Percentiles rank a stretch among this genome's conserved stretches.
These are phyloP conservation scores for Capsicum chinense DNA, from an alignment of 257 asterid species.

Conservation along the genomic window DNA sequence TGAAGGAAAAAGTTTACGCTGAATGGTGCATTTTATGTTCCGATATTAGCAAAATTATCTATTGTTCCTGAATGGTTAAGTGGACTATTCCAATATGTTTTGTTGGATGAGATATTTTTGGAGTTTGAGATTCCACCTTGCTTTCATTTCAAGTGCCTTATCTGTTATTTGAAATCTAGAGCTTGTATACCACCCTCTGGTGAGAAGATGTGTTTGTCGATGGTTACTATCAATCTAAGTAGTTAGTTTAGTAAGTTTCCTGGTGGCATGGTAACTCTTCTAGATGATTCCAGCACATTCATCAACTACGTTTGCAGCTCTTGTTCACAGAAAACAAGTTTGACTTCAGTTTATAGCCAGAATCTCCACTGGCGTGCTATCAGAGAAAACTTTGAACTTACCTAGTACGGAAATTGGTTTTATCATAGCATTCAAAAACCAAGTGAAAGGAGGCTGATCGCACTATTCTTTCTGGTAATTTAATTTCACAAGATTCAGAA, in stretches of 20 bases:
- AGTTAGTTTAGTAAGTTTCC: not conserved
- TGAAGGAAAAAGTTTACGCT: not conserved
- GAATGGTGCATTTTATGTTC: not conserved
- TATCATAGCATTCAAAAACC: slow-evolving; percentile 3
- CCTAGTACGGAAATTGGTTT: not conserved
- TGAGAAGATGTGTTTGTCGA: slow-evolving; percentile 6
- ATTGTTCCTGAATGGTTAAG: not conserved
- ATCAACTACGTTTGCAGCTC: not conserved
- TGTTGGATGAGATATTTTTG: not conserved
- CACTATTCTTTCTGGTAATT: not conserved
- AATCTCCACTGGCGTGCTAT: not conserved
- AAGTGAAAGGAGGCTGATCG: not conserved
- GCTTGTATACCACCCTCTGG: slow-evolving; percentile 7
- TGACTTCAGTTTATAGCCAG: not conserved
- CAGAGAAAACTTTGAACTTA: not conserved
- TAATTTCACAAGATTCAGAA: not conserved
- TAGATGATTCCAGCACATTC: not conserved
- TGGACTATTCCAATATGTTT: not conserved
- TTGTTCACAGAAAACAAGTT: not conserved
- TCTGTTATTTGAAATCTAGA: not conserved
- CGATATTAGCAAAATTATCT: not conserved
- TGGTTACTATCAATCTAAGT: not conserved
- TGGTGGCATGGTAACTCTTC: not conserved
- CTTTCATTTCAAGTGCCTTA: not conserved
- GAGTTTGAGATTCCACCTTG: slow-evolving; percentile 12